A percentile compares a stretch with the other conserved stretches of the same genome.
These are phyloP conservation scores for Solanum hybrid DNA, from an alignment of 305 asterid species.

Conservation along the genomic window DNA sequence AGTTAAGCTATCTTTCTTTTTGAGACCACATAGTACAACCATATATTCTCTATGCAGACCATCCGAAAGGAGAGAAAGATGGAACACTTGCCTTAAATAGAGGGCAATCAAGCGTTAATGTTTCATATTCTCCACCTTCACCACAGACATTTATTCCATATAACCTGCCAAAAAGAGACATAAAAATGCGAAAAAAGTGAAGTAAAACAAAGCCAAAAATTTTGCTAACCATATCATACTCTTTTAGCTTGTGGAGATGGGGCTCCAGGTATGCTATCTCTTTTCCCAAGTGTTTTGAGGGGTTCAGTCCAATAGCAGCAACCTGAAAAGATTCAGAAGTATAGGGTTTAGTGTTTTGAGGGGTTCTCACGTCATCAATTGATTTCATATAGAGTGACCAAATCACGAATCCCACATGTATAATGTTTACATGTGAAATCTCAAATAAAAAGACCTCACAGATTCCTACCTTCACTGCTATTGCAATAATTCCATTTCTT, in stretches of 20 bases:
- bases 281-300: conserved; percentile 90
- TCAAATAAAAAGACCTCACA: neutral
- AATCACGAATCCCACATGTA: neutral
- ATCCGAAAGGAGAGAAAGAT: neutral
- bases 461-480: conserved; percentile 64
- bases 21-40: neutral
- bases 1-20: neutral
- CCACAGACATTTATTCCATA: conserved; percentile 95
- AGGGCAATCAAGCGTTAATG: conserved; percentile 93
- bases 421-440: neutral
- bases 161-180: conserved; percentile 42
- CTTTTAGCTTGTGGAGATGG: conserved; percentile 82
- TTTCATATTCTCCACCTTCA: conserved; percentile 98
- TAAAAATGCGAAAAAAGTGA: neutral
- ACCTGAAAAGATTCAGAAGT: conserved; percentile 37
- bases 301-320: conserved; percentile 86
- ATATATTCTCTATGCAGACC: neutral
- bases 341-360: neutral
- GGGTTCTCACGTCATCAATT: neutral
- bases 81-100: conserved; percentile 61
- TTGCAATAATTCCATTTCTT: conserved; percentile 61
- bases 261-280: conserved; percentile 50
- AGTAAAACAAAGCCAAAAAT: neutral
- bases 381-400: neutral
- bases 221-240: conserved; percentile 39